Conservation (phyloP, 1,284 basidiomycete species). For the Cryptococcus sp. region DNA sequence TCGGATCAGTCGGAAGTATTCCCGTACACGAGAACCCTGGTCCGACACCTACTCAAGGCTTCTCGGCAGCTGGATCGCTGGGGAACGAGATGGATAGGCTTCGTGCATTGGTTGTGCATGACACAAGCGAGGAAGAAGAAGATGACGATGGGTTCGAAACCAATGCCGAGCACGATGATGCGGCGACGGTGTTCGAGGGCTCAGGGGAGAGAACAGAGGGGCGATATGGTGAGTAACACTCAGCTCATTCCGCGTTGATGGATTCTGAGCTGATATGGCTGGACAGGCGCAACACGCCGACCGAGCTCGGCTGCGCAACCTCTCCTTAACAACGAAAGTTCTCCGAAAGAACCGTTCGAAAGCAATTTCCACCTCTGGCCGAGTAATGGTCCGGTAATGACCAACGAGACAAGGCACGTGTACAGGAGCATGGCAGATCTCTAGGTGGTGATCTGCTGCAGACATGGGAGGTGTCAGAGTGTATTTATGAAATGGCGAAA, state of each 20-base stretch:
- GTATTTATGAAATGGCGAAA: not conserved
- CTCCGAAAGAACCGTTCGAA: constrained; percentile 11
- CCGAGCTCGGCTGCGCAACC: not conserved
- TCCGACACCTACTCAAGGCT: constrained; percentile 10
- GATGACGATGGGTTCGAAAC: not conserved
- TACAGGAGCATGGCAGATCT: constrained; percentile 12
- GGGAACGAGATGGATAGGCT: constrained; percentile 10
- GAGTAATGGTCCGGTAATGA: constrained; percentile 1
- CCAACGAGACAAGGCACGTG: not conserved
- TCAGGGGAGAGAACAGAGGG: constrained; percentile 6
- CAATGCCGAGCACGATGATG: not conserved
- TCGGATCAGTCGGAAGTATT: too few species aligned
- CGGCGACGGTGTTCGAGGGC: constrained; percentile 11
- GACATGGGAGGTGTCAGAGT: not conserved
- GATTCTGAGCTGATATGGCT: too few species aligned
- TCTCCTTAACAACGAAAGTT: not conserved
- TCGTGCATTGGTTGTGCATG: constrained; percentile 7
- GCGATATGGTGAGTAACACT: not conserved
- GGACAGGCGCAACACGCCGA: not conserved
- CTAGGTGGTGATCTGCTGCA: not conserved
- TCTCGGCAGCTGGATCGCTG: constrained; percentile 9
- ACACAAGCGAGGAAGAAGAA: constrained; percentile 3
- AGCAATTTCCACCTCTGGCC: constrained; percentile 15
- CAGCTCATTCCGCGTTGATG: not conserved
- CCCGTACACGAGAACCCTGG: not conserved